phyloP scores from a whole-genome alignment of 805 yeast species.

The Candida broadrunensis region DNA sequence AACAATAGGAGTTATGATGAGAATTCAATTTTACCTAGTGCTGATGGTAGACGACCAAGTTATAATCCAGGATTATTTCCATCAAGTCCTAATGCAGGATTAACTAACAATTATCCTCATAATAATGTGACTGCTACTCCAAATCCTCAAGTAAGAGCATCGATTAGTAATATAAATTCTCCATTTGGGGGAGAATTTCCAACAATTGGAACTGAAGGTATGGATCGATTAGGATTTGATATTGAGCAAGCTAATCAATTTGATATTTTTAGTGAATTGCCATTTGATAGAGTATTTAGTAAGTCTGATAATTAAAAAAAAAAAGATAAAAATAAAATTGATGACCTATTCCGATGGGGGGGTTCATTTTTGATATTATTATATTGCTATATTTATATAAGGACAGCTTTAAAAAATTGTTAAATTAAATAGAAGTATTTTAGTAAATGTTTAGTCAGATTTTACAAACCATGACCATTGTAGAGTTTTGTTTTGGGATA shows the following conservation, averaged over 20 bases:
- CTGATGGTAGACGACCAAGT: not conserved
- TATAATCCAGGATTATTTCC: conserved; percentile 1
- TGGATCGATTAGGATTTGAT: conserved; percentile 9
- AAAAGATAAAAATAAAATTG: too few relatives aligned
- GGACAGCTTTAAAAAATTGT: too few relatives aligned
- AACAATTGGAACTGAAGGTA: not conserved
- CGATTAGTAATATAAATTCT: not conserved
- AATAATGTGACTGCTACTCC: not conserved
- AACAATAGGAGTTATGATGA: not conserved
- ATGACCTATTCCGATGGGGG: too few relatives aligned
- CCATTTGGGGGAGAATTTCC: not conserved
- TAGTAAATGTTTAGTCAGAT: too few relatives aligned
- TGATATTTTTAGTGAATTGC: conserved; percentile 27
- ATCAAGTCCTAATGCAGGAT: not conserved
- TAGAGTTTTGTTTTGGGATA: too few relatives aligned
- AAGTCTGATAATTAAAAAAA: too few relatives aligned
- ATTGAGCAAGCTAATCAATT: conserved; percentile 14
- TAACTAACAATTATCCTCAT: not conserved
- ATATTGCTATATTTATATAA: too few relatives aligned
- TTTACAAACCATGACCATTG: too few relatives aligned
- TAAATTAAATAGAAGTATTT: too few relatives aligned
- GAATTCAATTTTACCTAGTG: not conserved
- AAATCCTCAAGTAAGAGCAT: not conserved
- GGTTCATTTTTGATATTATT: too few relatives aligned
- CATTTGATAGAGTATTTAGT: conserved; percentile 12